Evolutionary conservation across 208 protist species (phyloP).

Genomic region (Trypanosoma cruzi): DNA sequence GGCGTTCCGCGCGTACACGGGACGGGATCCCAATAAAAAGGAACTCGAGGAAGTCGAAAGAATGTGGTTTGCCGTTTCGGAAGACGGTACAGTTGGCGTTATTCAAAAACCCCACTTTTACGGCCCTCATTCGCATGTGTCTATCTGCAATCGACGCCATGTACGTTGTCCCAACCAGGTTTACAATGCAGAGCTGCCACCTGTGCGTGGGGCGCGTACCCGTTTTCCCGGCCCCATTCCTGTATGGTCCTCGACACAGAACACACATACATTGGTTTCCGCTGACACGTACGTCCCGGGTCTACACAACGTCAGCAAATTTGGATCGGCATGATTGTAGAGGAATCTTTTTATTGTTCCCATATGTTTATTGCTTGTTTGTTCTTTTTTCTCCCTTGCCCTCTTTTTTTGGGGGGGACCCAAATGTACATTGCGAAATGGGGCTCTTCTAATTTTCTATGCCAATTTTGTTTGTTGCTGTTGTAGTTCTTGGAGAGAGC

Average conservation of each 20-base stretch:
- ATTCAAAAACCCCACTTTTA: conserved; percentile 83
- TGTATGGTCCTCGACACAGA: conserved; percentile 83
- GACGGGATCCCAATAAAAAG: conserved; percentile 63
- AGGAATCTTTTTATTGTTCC: conserved; percentile 2
- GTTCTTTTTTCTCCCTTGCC: too few species aligned
- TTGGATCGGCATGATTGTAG: conserved; percentile 12
- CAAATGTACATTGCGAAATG: conserved; percentile 6
- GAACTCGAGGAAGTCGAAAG: conserved; percentile 76
- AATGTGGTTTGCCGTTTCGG: conserved; percentile 73
- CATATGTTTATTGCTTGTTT: too few species aligned
- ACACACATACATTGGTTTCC: conserved; percentile 55
- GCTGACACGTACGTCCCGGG: conserved; percentile 67
- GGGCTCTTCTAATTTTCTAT: neutral
- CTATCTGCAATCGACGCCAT: conserved; percentile 49
- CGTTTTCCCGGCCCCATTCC: conserved; percentile 85
- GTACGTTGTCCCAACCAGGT: conserved; percentile 63
- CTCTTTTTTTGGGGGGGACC: neutral
- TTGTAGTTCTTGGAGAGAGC: neutral
- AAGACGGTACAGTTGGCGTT: conserved; percentile 72
- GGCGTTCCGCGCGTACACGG: conserved; percentile 72
- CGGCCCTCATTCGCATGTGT: conserved; percentile 79
- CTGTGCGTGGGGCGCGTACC: conserved; percentile 65
- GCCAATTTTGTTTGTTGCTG: neutral
- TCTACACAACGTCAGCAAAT: conserved; percentile 48
- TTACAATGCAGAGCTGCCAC: conserved; percentile 56